Evolutionary conservation across 306 rosid species (phyloP).

Genomic region (Lathyrus tuberosus): DNA sequence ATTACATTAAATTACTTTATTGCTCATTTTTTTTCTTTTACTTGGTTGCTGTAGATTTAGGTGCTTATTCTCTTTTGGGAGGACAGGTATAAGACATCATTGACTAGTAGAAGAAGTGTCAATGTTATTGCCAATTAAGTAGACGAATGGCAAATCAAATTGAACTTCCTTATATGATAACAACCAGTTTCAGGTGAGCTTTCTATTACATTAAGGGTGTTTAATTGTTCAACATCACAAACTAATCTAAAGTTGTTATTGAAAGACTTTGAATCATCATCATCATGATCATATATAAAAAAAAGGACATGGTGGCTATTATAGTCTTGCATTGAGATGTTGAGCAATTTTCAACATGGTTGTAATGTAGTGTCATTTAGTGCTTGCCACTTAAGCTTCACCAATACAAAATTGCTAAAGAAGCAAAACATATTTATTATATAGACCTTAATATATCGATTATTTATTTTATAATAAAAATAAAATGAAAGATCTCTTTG

Average conservation of each 20-base stretch:
- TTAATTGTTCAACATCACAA: neutral
- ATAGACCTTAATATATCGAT: too few species aligned
- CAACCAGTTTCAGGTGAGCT: conserved; percentile 27
- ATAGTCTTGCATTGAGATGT: conserved; percentile 16
- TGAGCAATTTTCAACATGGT: conserved; percentile 29
- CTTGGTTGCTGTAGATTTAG: neutral
- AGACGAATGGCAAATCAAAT: neutral
- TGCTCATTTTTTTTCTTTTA: neutral
- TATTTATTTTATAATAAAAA: too few species aligned
- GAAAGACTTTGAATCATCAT: conserved; percentile 26
- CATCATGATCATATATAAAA: neutral
- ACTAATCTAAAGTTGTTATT: neutral
- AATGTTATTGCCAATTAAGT: neutral
- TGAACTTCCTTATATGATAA: conserved; percentile 2
- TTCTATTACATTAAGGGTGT: conserved; percentile 12
- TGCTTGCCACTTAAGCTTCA: conserved; percentile 3
- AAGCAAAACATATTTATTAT: neutral
- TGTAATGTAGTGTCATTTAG: conserved; percentile 10
- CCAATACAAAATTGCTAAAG: conserved; percentile 10
- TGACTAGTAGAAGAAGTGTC: conserved; percentile 17
- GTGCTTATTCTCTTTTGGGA: neutral
- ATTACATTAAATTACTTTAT: too few species aligned
- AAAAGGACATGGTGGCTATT: conserved; percentile 5
- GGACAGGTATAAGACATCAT: neutral
- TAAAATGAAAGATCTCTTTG: too few species aligned